These are phyloP conservation scores for Paramecium tetraurelia DNA, from an alignment of 73 alveolate species.

Conservation along the genomic window DNA sequence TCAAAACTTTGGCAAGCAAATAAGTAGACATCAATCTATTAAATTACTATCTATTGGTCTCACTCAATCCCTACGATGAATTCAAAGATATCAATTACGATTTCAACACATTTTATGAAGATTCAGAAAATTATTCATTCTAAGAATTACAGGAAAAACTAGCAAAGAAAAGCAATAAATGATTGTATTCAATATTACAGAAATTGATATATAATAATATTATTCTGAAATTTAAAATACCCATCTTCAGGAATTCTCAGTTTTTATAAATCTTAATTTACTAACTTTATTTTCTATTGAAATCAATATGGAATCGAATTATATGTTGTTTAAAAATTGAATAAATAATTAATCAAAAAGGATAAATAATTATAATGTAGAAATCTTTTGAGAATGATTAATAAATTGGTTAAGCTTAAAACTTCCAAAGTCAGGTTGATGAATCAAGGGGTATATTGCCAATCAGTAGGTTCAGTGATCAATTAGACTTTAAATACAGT, in stretches of 20 bases:
- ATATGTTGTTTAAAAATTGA: background rate
- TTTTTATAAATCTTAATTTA: background rate
- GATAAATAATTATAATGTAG: background rate
- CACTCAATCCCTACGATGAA: constrained; percentile 50
- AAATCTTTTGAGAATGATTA: background rate
- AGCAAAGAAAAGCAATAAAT: background rate
- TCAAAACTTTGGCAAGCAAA: background rate
- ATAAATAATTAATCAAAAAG: background rate
- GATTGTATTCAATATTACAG: background rate
- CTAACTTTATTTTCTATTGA: background rate
- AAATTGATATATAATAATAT: too few relatives aligned
- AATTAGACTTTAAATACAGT: background rate
- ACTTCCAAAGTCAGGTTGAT: background rate
- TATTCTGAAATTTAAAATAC: too few relatives aligned
- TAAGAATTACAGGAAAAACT: constrained; percentile 41
- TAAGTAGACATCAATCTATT: constrained; percentile 18
- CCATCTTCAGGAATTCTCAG: background rate
- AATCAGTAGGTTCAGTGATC: background rate
- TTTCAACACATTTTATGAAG: constrained; percentile 52
- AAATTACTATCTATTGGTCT: constrained; percentile 22
- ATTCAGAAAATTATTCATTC: background rate
- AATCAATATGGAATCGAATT: background rate
- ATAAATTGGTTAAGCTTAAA: background rate
- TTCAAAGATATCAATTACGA: constrained; percentile 44
- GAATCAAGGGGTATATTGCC: background rate